A percentile compares a stretch with the other conserved stretches of the same genome.
Evolutionary conservation across 2,329 filamentous ascomycete species (phyloP).

Genomic region (Phialemoniopsis sp.): DNA sequence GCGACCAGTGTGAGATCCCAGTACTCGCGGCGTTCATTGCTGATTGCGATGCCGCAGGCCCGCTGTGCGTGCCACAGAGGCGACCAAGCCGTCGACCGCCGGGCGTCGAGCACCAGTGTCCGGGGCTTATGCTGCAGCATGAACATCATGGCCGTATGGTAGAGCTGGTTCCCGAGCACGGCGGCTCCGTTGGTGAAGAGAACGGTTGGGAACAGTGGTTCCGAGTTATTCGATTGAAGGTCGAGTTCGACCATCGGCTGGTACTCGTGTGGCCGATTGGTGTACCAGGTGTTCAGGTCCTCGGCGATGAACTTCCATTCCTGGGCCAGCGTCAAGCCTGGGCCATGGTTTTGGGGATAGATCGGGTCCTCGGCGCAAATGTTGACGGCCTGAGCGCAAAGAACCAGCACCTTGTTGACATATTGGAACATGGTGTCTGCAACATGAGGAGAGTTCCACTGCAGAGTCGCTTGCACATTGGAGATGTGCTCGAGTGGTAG

Average conservation of each 20-base stretch:
- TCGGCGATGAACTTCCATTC: constrained; percentile 24
- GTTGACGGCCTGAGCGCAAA: constrained; percentile 28
- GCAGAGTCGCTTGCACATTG: too few relatives aligned
- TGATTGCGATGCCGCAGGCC: constrained; percentile 43
- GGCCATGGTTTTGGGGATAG: neutral
- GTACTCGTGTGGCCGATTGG: constrained; percentile 22
- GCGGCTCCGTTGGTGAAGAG: constrained; percentile 36
- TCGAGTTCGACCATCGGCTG: constrained; percentile 27
- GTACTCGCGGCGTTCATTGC: constrained; percentile 36
- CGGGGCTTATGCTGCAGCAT: constrained; percentile 47
- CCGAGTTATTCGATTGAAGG: constrained; percentile 7
- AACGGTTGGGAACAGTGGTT: constrained; percentile 25
- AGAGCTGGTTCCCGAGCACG: constrained; percentile 45
- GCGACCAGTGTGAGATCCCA: constrained; percentile 46
- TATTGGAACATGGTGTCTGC: constrained; percentile 12
- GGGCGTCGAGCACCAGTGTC: constrained; percentile 25
- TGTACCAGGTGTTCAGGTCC: constrained; percentile 25
- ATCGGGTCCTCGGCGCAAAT: constrained; percentile 14
- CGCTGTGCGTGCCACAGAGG: constrained; percentile 43
- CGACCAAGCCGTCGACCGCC: constrained; percentile 28
- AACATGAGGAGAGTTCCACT: constrained; percentile 4
- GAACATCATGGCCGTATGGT: constrained; percentile 50
- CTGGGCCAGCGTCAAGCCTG: constrained; percentile 11
- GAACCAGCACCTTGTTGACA: constrained; percentile 18
- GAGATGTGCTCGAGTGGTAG: too few relatives aligned